These are phyloP conservation scores for Aquilaria sinensis DNA, from an alignment of 345 rosid genomes.

Conservation along the genomic window DNA sequence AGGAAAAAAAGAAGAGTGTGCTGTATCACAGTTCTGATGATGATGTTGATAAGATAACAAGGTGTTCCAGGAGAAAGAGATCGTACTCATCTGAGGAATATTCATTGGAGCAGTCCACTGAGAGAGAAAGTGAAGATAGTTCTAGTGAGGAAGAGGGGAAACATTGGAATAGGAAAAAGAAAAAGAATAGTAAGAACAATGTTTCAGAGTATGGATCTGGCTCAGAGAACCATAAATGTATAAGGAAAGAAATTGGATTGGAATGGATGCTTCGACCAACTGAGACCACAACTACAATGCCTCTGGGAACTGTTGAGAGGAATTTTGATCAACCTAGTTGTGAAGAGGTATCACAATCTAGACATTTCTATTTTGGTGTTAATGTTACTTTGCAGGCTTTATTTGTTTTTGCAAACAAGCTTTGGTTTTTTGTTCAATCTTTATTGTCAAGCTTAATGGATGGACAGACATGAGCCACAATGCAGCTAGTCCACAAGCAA, in stretches of 20 bases:
- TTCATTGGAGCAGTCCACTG: constrained; percentile 21
- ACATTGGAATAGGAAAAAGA: constrained; percentile 15
- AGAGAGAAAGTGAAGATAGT: constrained; percentile 21
- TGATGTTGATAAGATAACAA: constrained; percentile 40
- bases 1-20: constrained; percentile 25
- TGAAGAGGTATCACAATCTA: constrained; percentile 46
- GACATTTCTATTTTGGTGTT: background rate
- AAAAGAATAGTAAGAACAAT: constrained; percentile 17
- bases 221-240: constrained; percentile 35
- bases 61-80: constrained; percentile 38
- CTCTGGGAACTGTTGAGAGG: constrained; percentile 24
- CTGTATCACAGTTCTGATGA: constrained; percentile 32
- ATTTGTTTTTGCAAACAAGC: too few relatives aligned
- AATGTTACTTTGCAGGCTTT: too few relatives aligned
- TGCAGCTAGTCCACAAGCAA: too few relatives aligned
- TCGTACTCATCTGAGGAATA: constrained; percentile 58
- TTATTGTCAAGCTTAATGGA: too few relatives aligned
- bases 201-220: constrained; percentile 10
- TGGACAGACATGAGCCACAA: too few relatives aligned
- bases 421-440: too few relatives aligned
- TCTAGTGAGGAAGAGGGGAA: constrained; percentile 14
- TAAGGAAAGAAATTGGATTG: constrained; percentile 65
- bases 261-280: constrained; percentile 88
- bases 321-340: constrained; percentile 32
- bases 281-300: constrained; percentile 26